Evolutionary conservation across 108 stramenopile species (phyloP), one percentile per base, ranked within the genome.

Genomic region (Schizochytrium sp.): DNA sequence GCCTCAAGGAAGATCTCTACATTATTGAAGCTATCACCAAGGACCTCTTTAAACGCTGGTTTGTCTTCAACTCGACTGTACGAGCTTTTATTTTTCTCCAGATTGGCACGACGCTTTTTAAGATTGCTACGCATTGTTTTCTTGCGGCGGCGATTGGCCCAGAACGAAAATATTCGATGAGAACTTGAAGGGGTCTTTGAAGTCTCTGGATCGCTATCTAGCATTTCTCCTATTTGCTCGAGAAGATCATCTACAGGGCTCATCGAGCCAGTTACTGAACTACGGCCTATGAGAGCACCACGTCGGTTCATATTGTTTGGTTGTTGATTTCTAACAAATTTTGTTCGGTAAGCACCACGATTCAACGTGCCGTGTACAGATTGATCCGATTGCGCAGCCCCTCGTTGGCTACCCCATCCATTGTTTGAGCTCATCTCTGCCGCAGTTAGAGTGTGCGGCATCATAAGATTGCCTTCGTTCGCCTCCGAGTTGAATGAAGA

Each of bases 1-100:
- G 50, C 76, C 47, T 83, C 76, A 40, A 83, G 76, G 13, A 83
- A 55, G 47, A 55, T 28, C 1, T 83, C 76, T 13, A 83, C 76
- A 42, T 83, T 83, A 38, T 10, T 55, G 2, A 69, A 69, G 76
- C 55, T 53, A 53, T 55, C 47, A 5, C 28, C 76, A 13, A 15
- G 15, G 28, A 83, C 40, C 47, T 49, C 53, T 17, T 42, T 5
- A 83, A 83, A 83, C 7, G 47, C 76, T 5, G 76, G 76, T 5
- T 55, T 2, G 28, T 46, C 53, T 40, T 83, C 76, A 13, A 83
- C 76, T 17, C 53, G 47, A n/a, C 76, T 83, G 53, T 83, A 83
- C 53, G 19, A 5, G 0, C n/a, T 2, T 53, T 5, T 5, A 56
- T 38, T 2, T 38, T 28, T 10, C 47, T 83, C 50, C 76, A 83